Evolutionary conservation across 306 rosid species (phyloP), one percentile per base, ranked within the genome.

Genomic region (Leucaena leucocephala): DNA sequence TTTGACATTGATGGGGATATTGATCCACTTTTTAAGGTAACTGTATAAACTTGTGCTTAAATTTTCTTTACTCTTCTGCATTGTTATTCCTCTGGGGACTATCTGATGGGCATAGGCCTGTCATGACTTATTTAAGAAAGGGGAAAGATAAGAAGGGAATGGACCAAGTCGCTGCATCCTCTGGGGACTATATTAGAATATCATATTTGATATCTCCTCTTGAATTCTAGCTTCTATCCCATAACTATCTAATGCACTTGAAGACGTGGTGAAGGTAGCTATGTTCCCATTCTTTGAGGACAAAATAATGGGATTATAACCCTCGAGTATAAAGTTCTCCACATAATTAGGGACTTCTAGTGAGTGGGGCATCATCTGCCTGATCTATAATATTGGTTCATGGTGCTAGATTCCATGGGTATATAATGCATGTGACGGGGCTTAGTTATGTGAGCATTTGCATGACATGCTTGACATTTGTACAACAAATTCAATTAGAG

Each of bases 11-110:
- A 95, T 85, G 93, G 97, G 71, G 96, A 90, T 88, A 87, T 95
- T 85, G 90, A 90, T 84, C 86, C 98, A 71, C 94, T 95, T 75
- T 95, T 95, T 75, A 95, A 95, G 98, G 98, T 95, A 77, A 49
- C 10, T 48, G 6, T 69, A 5, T 45, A 3, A 15, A 22, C 1
- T 70, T 12, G 5, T 54, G 21, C 17, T n/a, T 42, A 4, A 12
- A 36, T 71, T 73, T 77, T 42, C 71, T 48, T 36, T 33, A 10
- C 21, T 68, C 62, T 68, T 62, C 66, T 62, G 13, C 45, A 59
- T 78, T 72, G 35, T 72, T 49, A 34, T 72, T 49, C 46, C 35
- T 72, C n/a, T n/a, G 64, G 46, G 45, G 46, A 34, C 45, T 36
- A 22, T 58, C 15, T 58, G 15, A 21, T 22, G 36, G 64, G 13